Conservation (phyloP, 2,329 filamentous ascomycete genomes). For the Monilinia polystroma region DNA sequence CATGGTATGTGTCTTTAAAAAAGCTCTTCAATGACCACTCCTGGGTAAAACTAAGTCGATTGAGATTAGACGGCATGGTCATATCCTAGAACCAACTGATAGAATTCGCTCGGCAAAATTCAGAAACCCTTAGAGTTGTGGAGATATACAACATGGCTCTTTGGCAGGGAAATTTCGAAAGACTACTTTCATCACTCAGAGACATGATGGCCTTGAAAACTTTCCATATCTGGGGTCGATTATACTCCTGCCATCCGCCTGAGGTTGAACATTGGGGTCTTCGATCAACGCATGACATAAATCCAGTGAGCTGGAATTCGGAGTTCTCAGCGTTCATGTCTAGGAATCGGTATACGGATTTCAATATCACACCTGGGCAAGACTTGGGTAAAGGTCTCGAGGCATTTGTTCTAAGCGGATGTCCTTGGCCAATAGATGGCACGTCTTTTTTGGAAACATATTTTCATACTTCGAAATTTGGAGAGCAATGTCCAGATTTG, state of each 20-base stretch:
- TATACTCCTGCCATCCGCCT: not conserved
- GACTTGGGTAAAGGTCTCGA: conserved; percentile 6
- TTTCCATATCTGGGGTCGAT: not conserved
- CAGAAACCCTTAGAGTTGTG: not conserved
- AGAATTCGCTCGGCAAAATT: conserved; percentile 12
- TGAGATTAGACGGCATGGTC: conserved; percentile 19
- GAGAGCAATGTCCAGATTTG: not conserved
- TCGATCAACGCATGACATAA: not conserved
- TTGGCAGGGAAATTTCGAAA: not conserved
- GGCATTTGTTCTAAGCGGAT: conserved; percentile 4
- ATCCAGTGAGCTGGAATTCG: not conserved
- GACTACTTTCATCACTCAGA: not conserved
- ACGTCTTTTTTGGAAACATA: not conserved
- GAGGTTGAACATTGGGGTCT: not conserved
- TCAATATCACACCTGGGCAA: not conserved
- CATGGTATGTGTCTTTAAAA: conserved; percentile 10
- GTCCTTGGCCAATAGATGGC: not conserved
- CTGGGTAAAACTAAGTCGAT: conserved; percentile 3
- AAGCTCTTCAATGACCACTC: conserved; percentile 4
- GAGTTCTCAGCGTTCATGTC: not conserved
- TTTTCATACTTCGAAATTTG: not conserved
- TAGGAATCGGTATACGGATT: not conserved
- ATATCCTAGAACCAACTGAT: conserved; percentile 8
- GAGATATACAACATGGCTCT: conserved; percentile 10
- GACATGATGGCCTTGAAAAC: not conserved